These are phyloP conservation scores for Penicillium lagena DNA, from an alignment of 495 filamentous ascomycete species.

Conservation along the genomic window DNA sequence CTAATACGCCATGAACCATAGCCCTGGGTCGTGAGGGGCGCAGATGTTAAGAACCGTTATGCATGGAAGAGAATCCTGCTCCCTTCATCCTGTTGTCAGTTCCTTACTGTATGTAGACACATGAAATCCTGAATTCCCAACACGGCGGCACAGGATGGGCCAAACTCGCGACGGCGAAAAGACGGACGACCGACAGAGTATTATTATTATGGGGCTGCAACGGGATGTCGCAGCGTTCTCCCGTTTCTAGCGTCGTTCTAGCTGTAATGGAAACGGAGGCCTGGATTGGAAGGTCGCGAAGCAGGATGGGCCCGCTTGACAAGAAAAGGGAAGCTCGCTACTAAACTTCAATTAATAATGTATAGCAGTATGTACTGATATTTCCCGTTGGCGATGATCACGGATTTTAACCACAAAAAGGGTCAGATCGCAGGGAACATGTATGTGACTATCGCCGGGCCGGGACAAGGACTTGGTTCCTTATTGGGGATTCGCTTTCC, in stretches of 20 bases:
- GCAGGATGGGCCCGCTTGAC: conserved; percentile 11
- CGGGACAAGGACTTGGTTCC: too few species aligned
- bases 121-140: background rate
- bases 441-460: too few species aligned
- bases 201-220: background rate
- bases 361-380: too few species aligned
- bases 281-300: conserved; percentile 2
- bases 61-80: conserved; percentile 1
- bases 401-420: too few species aligned
- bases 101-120: background rate
- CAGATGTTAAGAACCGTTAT: conserved; percentile 3
- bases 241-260: conserved; percentile 27
- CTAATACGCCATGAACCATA: conserved; percentile 3
- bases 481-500: too few species aligned
- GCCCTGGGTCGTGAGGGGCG: conserved; percentile 5
- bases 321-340: conserved; percentile 18
- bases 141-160: background rate
- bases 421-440: too few species aligned
- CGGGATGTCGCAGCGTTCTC: conserved; percentile 4
- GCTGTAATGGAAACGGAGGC: conserved; percentile 18
- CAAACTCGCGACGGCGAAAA: background rate
- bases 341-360: background rate
- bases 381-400: too few species aligned
- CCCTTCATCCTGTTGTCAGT: background rate
- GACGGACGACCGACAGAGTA: background rate